Base-by-base conservation (phyloP, 441 rosid genomes). In the Kokia cookei region DNA sequence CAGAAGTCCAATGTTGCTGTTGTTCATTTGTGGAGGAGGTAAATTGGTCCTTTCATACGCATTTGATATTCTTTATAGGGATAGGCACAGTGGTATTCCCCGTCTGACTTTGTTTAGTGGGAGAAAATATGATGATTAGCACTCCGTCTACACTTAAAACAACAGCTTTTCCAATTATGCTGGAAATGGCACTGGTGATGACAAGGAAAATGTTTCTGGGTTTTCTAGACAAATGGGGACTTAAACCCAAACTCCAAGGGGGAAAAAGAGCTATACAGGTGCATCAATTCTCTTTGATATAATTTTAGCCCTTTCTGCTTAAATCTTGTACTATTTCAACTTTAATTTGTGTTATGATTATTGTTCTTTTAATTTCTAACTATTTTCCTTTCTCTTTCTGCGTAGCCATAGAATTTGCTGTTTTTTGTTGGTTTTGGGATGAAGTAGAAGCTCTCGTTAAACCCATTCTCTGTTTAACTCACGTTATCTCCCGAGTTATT, bases 1-100 rank as follows among this genome's bases (percentile, higher is more conserved):
- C 73, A 53, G 70, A 32, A 40, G 71, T 62, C 70, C 50, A 59
- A 40, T 27, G 29, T 72, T 42, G 67, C 57, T 50, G 37, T 57
- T 71, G 72, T 45, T 74, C 62, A 69, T 72, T 69, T 68, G 57
- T 51, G 61, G 43, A 63, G 43, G 69, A 68, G 65, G 76, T 53
- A 77, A 50, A 61, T 60, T 54, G 65, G 76, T 72, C 59, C 50
- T 48, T 47, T 67, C 7, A 48, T 79, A 67, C 80, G 67, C 66
- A 81, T 80, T 71, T 5, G 29, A 77, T 75, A 84, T 83, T 86
- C 81, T 76, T 81, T 82, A 71, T 77, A 72, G 74, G 80, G 82
- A 75, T 71, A 81, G 73, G 45, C 77, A 73, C 72, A 72, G 74
- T 77, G 74, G 67, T 73, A 63, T 79, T 73, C 35, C 77, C 58